These are phyloP conservation scores for Pseudoperonospora humuli DNA, from an alignment of 352 stramenopile genomes.

Conservation along the genomic window DNA sequence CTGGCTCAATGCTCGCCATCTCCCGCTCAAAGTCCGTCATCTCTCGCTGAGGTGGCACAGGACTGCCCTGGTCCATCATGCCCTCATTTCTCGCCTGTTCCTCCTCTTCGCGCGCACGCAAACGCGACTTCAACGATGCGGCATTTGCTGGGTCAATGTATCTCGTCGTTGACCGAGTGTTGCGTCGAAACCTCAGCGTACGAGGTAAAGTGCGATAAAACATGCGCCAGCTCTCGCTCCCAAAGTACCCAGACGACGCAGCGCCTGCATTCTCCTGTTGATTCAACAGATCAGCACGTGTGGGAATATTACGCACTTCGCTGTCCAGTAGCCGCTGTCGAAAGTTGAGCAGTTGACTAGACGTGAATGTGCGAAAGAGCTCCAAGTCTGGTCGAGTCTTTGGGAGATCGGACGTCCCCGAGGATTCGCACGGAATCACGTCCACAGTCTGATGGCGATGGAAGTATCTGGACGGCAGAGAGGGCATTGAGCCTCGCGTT, in stretches of 20 bases:
- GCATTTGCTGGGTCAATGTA: conserved; percentile 75
- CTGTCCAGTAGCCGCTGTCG: conserved; percentile 53
- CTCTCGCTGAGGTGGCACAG: conserved; percentile 7
- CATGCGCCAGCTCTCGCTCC: conserved; percentile 41
- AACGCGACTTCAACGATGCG: conserved; percentile 39
- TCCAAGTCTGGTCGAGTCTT: conserved; percentile 47
- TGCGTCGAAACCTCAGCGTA: conserved; percentile 61
- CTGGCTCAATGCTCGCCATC: conserved; percentile 25
- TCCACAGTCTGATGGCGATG: conserved; percentile 72
- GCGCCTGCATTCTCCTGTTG: conserved; percentile 1
- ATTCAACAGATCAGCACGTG: conserved; percentile 13
- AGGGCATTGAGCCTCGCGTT: not conserved
- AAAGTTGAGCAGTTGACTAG: conserved; percentile 48
- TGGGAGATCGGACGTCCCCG: conserved; percentile 17
- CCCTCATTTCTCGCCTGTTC: conserved; percentile 35
- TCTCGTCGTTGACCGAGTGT: conserved; percentile 62
- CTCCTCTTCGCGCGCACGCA: conserved; percentile 47
- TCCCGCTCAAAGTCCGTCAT: conserved; percentile 52
- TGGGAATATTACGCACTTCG: conserved; percentile 22
- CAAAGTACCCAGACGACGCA: conserved; percentile 18
- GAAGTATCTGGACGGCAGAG: conserved; percentile 36
- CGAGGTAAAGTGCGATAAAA: conserved; percentile 68
- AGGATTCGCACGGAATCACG: conserved; percentile 37
- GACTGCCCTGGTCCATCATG: conserved; percentile 14
- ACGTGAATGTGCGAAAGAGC: conserved; percentile 68